A percentile compares a stretch with the other conserved stretches of the same genome.
Conservation (phyloP, 1,284 basidiomycete species). For the Lentinula novae-zelandiae region DNA sequence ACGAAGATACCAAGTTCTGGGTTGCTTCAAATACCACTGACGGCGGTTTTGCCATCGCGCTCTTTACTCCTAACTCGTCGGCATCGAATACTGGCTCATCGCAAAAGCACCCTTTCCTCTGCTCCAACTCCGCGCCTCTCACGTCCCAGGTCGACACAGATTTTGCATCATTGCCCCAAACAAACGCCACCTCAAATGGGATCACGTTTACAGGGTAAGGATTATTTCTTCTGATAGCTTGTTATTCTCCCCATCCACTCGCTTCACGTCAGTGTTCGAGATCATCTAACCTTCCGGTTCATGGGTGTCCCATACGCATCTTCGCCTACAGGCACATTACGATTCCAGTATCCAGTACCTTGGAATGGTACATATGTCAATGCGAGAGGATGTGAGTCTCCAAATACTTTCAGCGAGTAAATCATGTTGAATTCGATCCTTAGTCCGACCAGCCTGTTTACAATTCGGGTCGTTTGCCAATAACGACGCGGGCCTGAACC, state of each 20-base stretch:
- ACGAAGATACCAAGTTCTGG: conserved; percentile 12
- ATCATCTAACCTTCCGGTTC: conserved; percentile 21
- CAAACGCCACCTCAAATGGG: conserved; percentile 14
- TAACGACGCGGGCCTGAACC: conserved; percentile 12
- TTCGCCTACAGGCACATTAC: conserved; percentile 18
- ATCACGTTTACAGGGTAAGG: conserved; percentile 7
- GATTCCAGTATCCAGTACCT: conserved; percentile 19
- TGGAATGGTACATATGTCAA: conserved; percentile 17
- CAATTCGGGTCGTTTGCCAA: conserved; percentile 13
- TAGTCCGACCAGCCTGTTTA: conserved; percentile 11
- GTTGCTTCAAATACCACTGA: background rate
- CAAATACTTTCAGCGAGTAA: background rate
- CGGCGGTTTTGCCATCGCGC: background rate
- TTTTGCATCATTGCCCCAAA: conserved; percentile 16
- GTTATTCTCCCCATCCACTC: background rate
- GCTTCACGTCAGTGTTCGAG: conserved; percentile 12
- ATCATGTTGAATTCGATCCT: background rate
- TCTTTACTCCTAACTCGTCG: background rate
- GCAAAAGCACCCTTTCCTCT: conserved; percentile 16
- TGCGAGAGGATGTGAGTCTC: conserved; percentile 16
- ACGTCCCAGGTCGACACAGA: conserved; percentile 19
- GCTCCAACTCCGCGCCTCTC: conserved; percentile 20
- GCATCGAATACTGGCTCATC: background rate
- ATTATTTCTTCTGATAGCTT: background rate
- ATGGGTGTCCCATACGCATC: conserved; percentile 22